Percentiles rank a stretch among this genome's conserved stretches.
Conservation (phyloP, 306 rosid species). For the Sphenostylis stenocarpa region DNA sequence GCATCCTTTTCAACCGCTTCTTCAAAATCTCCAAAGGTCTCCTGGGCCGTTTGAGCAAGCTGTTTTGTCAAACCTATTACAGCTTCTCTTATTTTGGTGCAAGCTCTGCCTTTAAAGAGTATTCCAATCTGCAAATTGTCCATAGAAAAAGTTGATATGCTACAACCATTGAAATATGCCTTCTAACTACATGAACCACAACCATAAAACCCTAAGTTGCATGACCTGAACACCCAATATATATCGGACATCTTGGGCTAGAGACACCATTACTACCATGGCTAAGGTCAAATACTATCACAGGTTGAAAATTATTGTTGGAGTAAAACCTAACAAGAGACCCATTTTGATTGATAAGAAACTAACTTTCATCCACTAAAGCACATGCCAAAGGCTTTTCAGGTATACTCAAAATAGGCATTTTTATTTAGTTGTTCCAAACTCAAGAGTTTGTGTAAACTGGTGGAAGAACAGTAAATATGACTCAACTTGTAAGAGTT, state of each 20-base stretch:
- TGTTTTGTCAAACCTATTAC: slow-evolving; percentile 71
- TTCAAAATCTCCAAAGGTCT: slow-evolving; percentile 89
- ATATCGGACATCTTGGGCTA: slow-evolving; percentile 11
- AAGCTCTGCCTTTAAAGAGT: slow-evolving; percentile 69
- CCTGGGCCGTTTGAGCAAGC: slow-evolving; percentile 82
- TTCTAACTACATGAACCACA: background rate
- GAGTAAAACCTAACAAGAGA: background rate
- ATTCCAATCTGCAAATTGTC: slow-evolving; percentile 56
- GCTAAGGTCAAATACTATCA: slow-evolving; percentile 7
- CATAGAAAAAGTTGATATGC: slow-evolving; percentile 15
- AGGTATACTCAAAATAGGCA: background rate
- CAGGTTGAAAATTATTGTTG: background rate
- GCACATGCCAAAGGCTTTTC: background rate
- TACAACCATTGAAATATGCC: slow-evolving; percentile 8
- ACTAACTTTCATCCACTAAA: background rate
- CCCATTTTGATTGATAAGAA: background rate
- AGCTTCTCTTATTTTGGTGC: slow-evolving; percentile 68
- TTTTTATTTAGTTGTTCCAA: background rate
- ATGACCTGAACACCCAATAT: background rate
- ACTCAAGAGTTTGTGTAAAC: background rate
- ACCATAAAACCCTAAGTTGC: background rate
- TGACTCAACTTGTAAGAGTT: background rate
- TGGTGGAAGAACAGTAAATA: background rate
- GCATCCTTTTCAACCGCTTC: slow-evolving; percentile 91
- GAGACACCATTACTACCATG: background rate